These are phyloP conservation scores for Candida nitratophila DNA, from an alignment of 805 yeast species.

Conservation along the genomic window DNA sequence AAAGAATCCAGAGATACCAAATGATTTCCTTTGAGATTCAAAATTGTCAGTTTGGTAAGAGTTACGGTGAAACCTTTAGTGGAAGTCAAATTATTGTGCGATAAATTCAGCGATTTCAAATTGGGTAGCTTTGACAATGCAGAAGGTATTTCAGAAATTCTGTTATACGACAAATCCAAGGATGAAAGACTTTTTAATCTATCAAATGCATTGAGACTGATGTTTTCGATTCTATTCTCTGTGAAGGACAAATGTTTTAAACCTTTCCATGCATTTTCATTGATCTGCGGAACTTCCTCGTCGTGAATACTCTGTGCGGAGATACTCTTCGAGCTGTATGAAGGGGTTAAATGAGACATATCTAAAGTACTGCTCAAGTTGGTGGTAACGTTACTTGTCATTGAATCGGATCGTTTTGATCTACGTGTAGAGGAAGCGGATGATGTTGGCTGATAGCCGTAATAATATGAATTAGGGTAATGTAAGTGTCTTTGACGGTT, in stretches of 20 bases:
- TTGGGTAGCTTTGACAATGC: conserved; percentile 36
- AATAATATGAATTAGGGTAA: background rate
- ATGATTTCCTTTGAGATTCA: conserved; percentile 45
- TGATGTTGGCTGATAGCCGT: background rate
- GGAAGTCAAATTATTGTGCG: conserved; percentile 37
- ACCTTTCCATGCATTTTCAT: conserved; percentile 26
- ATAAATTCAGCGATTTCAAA: conserved; percentile 45
- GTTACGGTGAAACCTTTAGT: conserved; percentile 29
- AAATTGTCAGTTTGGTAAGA: conserved; percentile 35
- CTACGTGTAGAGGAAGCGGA: conserved; percentile 1
- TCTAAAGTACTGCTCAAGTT: background rate
- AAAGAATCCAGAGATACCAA: conserved; percentile 35
- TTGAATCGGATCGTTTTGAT: conserved; percentile 7
- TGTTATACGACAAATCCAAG: conserved; percentile 50
- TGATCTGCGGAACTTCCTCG: background rate
- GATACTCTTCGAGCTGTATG: background rate
- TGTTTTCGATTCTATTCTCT: conserved; percentile 29
- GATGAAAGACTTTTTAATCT: conserved; percentile 27
- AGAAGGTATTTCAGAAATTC: conserved; percentile 42
- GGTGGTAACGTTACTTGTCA: background rate
- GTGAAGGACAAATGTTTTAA: conserved; percentile 34
- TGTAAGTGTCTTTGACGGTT: background rate
- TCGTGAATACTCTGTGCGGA: background rate
- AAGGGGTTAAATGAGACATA: background rate
- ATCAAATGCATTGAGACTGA: conserved; percentile 25